Evolutionary conservation across 176 grass and related monocot species (phyloP).

Genomic region (Poa annua): DNA sequence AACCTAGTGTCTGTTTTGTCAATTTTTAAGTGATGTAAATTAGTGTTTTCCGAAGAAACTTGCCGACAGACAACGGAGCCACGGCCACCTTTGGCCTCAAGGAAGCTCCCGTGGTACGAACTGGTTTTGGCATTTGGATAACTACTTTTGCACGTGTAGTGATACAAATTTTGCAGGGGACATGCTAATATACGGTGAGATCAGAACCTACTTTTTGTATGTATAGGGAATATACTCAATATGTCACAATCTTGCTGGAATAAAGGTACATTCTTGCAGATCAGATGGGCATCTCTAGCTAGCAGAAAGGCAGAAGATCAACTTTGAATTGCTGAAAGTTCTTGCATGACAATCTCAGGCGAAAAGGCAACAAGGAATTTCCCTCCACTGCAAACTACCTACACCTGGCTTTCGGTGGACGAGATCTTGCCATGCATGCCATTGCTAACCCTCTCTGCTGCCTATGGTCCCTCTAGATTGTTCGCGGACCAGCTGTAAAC

Average conservation of each 20-base stretch:
- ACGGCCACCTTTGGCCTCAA: slow-evolving; percentile 18
- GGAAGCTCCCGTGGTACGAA: slow-evolving; percentile 1
- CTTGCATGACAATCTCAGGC: slow-evolving; percentile 27
- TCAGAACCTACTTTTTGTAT: slow-evolving; percentile 19
- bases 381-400: slow-evolving; percentile 52
- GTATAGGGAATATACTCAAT: slow-evolving; percentile 37
- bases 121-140: slow-evolving; percentile 32
- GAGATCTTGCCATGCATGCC: slow-evolving; percentile 30
- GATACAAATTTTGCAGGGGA: slow-evolving; percentile 14
- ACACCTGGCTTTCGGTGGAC: slow-evolving; percentile 44
- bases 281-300: slow-evolving; percentile 55
- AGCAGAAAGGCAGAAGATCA: slow-evolving; percentile 42
- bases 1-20: neutral
- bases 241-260: slow-evolving; percentile 53
- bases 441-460: neutral
- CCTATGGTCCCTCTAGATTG: slow-evolving; percentile 30
- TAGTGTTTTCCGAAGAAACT: neutral
- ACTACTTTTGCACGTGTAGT: slow-evolving; percentile 37
- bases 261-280: slow-evolving; percentile 53
- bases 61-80: neutral
- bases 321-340: slow-evolving; percentile 42
- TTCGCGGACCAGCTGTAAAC: slow-evolving; percentile 35
- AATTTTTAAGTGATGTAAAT: neutral
- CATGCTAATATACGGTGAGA: slow-evolving; percentile 37
- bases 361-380: slow-evolving; percentile 46